A percentile compares a stretch with the other conserved stretches of the same genome.
Conservation (phyloP, 768 basidiomycete species). For the Asterophora parasitica region DNA sequence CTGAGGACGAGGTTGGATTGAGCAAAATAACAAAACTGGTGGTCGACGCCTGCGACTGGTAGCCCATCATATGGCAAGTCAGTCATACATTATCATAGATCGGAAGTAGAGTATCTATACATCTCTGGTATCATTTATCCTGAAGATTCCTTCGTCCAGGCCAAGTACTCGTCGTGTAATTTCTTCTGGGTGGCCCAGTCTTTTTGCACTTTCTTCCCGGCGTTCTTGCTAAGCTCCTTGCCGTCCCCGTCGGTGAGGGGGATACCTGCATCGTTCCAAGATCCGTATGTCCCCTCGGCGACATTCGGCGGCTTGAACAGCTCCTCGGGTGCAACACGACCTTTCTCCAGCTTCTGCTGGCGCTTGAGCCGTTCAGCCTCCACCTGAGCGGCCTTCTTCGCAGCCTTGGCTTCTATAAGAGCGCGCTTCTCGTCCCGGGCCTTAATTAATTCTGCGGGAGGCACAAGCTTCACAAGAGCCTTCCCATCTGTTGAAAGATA, state of each 20-base stretch:
- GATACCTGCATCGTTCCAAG: conserved; percentile 82
- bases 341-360: conserved; percentile 79
- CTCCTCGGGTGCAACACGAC: conserved; percentile 64
- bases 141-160: conserved; percentile 30
- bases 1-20: conserved; percentile 73
- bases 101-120: too few relatives aligned
- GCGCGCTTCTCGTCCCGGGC: conserved; percentile 87
- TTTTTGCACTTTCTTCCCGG: conserved; percentile 73
- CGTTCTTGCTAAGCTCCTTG: conserved; percentile 78
- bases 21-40: conserved; percentile 67
- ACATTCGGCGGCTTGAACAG: conserved; percentile 85
- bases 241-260: conserved; percentile 85
- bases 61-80: conserved; percentile 18
- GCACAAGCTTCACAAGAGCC: conserved; percentile 89
- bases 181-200: conserved; percentile 70
- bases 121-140: conserved; percentile 14
- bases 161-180: conserved; percentile 73
- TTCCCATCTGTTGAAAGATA: conserved; percentile 63
- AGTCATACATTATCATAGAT: conserved; percentile 1
- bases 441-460: conserved; percentile 74
- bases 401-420: conserved; percentile 66
- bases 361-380: conserved; percentile 66
- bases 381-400: conserved; percentile 68
- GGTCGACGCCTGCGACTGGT: conserved; percentile 65
- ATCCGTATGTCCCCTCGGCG: conserved; percentile 64